Evolutionary conservation across 139 green algal species (phyloP), one percentile per base, ranked within the genome.

Genomic region (Deuterostichococcus epilithicus): DNA sequence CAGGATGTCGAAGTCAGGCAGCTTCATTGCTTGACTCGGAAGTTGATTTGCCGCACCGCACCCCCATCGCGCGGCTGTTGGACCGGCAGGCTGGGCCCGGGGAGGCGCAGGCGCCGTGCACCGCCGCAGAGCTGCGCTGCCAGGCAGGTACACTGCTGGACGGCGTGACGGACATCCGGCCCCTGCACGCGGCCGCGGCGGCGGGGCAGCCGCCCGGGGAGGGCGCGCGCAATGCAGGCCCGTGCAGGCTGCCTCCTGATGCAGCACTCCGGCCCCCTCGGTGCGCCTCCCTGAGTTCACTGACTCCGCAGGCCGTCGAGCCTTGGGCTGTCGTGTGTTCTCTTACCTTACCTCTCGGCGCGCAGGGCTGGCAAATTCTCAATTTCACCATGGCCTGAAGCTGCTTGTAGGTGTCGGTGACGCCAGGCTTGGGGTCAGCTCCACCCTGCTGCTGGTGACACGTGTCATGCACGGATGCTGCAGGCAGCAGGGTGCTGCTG

Each of bases 141-240:
- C 38, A 76, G 35, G 42, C 75, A 52, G 36, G 36, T 36, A 47
- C 36, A 10, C 69, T 80, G 26, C 59, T 74, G 76, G 20, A 59
- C 20, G 37, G 30, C 23, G 52, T 60, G 47, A 45, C 37, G 66
- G 15, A 76, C 68, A 45, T 80, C 13, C 30, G 25, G 18, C 52
- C 45, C 33, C 52, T 80, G 23, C 72, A 76, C 69, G 47, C 63
- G 30, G 47, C 76, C 5, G 63, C 76, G 6, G 35, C 68, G 2
- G 6, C 33, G 30, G 28, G 69, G 23, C 47, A 65, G 36, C 30
- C 34, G 10, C 3, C 76, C 60, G 69, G 37, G 13, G 26, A 42
- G 26, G 76, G 52, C 52, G 3, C 5, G 13, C 3, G 18, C 52
- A 23, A 25, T 63, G 52, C 52, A 63, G 10, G 52, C 52, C 52